Evolutionary conservation across 2,329 filamentous ascomycete genomes (phyloP), one percentile per base, ranked within the genome.

Genomic region (Rutstroemia sydowiana): DNA sequence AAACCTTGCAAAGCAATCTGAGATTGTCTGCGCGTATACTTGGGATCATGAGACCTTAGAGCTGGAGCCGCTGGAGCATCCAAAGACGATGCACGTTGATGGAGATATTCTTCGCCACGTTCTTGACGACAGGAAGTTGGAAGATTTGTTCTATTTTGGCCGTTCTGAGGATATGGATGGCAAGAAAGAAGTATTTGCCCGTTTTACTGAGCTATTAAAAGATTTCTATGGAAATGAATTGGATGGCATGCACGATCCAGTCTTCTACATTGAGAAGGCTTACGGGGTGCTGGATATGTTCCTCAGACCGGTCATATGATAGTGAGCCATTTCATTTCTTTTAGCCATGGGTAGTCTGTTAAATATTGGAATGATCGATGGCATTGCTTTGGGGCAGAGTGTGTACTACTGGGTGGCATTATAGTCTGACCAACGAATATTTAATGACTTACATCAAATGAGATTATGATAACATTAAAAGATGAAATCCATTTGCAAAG

Each of bases 51-150:
- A 57, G 13, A 21, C 52, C 23, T 28, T 57, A 16, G 53, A 55
- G 2, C 16, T 63, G 2, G 73, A 78, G 54, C 72, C 75, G 7
- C 65, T 66, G 21, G 55, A 62, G 5, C 65, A 68, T 9, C 71
- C 71, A 2, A 72, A 73, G 34, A 61, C 68, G 21, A 80, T 81
- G 75, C 84, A 88, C 51, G 72, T 89, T 3, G 75, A 88, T 55
- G 85, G 85, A 0, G 82, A 88, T 59, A 70, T 87, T 32, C 66
- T 89, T 39, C 69, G 71, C 54, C 72, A 75, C 6, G 77, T 82
- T 53, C 58, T 82, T 10, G 69, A 76, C 16, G 69, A 64, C 16
- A 70, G 71, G 30, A 66, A 66, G 0, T 60, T 83, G 18, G 73
- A 77, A 59, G 58, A 61, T 28, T 59, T 79, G 13, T 66, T 75